phyloP scores from a whole-genome alignment of 768 basidiomycete species.

The Lactarius deliciosus region DNA sequence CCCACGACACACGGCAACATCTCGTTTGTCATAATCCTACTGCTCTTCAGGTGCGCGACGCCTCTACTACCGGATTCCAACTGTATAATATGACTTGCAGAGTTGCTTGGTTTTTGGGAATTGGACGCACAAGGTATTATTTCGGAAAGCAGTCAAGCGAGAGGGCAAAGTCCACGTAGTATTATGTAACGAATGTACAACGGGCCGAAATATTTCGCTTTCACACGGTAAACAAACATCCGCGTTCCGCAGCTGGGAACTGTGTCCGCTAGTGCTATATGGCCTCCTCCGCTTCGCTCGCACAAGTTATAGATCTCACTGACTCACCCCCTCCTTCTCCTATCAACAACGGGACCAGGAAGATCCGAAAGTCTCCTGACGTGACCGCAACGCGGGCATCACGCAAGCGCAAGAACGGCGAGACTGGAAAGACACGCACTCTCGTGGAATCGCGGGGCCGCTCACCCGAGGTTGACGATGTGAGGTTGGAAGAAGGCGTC shows the following conservation, averaged over 20 bases:
- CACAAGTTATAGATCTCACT: constrained; percentile 29
- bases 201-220: no score
- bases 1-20: constrained; percentile 76
- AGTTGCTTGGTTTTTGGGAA: constrained; percentile 42
- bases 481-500: neutral
- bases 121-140: constrained; percentile 40
- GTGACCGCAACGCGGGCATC: neutral
- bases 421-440: neutral
- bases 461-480: constrained; percentile 8
- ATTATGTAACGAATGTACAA: neutral
- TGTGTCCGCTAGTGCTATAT: constrained; percentile 9
- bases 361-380: neutral
- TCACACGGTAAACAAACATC: constrained; percentile 1
- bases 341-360: constrained; percentile 7
- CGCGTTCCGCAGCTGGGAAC: no score
- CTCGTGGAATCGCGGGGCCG: neutral
- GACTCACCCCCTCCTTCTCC: constrained; percentile 2
- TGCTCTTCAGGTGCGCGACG: constrained; percentile 52
- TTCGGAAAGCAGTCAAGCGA: constrained; percentile 30
- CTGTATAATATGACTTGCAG: constrained; percentile 28
- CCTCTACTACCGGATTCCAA: neutral
- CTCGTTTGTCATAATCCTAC: constrained; percentile 56
- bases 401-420: constrained; percentile 22
- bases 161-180: constrained; percentile 4
- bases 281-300: constrained; percentile 18